A percentile compares a stretch with the other conserved stretches of the same genome.
Evolutionary conservation across 75 land plant species (phyloP).

Genomic region (Sequoiadendron giganteum): DNA sequence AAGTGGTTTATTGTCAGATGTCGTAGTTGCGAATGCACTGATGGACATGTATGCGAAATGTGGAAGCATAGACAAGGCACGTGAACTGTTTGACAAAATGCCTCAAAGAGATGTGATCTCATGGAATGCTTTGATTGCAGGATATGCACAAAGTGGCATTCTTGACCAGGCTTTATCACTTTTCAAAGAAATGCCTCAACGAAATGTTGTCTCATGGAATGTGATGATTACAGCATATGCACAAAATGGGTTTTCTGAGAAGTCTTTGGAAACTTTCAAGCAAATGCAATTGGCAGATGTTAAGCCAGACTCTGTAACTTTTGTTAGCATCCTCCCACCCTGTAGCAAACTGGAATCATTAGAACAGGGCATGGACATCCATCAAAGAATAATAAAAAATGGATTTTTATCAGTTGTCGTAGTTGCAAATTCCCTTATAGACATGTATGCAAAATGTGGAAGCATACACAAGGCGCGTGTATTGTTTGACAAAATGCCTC

Average conservation of each 20-base stretch:
- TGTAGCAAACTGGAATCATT: not conserved
- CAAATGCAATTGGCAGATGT: too few species aligned
- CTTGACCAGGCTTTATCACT: not conserved
- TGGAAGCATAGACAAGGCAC: slow-evolving; percentile 16
- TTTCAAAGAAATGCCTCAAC: not conserved
- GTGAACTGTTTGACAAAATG: slow-evolving; percentile 37
- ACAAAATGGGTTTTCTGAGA: too few species aligned
- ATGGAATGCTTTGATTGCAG: slow-evolving; percentile 49
- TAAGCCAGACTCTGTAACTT: too few species aligned
- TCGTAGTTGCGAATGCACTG: slow-evolving; percentile 4
- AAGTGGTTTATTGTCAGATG: slow-evolving; percentile 10
- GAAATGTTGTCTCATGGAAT: not conserved
- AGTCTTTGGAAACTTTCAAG: too few species aligned
- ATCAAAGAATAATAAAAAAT: not conserved
- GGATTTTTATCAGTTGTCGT: not conserved
- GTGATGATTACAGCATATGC: not conserved
- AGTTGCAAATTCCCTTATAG: slow-evolving; percentile 11
- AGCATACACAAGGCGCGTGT: not conserved
- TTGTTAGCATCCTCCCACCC: too few species aligned
- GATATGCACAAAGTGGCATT: slow-evolving; percentile 27
- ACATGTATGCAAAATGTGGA: slow-evolving; percentile 27
- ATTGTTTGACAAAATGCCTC: too few species aligned
- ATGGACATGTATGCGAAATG: slow-evolving; percentile 16
- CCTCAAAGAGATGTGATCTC: slow-evolving; percentile 23
- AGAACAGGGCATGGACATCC: not conserved